A percentile compares a stretch with the other conserved stretches of the same genome.
These are phyloP conservation scores for Apodospora peruviana DNA, from an alignment of 495 filamentous ascomycete species.

Conservation along the genomic window DNA sequence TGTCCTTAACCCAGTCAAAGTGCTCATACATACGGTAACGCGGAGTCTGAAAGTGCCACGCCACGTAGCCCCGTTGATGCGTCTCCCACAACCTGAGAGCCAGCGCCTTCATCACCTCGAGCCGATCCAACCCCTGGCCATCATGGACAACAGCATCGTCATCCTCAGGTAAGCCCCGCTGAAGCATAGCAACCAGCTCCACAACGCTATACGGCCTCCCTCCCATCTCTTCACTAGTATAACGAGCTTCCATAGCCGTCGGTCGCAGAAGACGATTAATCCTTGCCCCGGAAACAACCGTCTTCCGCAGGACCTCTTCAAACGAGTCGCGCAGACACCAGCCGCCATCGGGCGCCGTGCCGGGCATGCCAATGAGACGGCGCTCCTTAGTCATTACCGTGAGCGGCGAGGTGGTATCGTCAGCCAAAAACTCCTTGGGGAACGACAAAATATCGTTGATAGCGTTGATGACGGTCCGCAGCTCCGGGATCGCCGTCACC, in stretches of 20 bases:
- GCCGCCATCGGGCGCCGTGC: constrained; percentile 6
- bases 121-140: neutral
- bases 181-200: constrained; percentile 2
- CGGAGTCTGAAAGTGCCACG: constrained; percentile 5
- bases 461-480: constrained; percentile 4
- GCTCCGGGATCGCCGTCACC: constrained; percentile 6
- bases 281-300: constrained; percentile 1
- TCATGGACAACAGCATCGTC: neutral
- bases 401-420: constrained; percentile 7
- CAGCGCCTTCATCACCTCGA: constrained; percentile 8
- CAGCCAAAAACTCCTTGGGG: constrained; percentile 7
- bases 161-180: too few relatives aligned
- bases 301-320: constrained; percentile 4
- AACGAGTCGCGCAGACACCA: constrained; percentile 10
- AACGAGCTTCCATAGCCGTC: neutral
- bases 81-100: constrained; percentile 11
- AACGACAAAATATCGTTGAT: constrained; percentile 11
- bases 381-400: constrained; percentile 5
- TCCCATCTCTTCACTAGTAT: constrained; percentile 2
- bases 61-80: constrained; percentile 7
- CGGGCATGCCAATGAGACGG: constrained; percentile 5
- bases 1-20: constrained; percentile 11
- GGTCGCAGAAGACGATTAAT: constrained; percentile 8
- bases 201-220: constrained; percentile 1
- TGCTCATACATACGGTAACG: constrained; percentile 7